Evolutionary conservation across 108 stramenopile genomes (phyloP).

Genomic region (Fragilaria radians): DNA sequence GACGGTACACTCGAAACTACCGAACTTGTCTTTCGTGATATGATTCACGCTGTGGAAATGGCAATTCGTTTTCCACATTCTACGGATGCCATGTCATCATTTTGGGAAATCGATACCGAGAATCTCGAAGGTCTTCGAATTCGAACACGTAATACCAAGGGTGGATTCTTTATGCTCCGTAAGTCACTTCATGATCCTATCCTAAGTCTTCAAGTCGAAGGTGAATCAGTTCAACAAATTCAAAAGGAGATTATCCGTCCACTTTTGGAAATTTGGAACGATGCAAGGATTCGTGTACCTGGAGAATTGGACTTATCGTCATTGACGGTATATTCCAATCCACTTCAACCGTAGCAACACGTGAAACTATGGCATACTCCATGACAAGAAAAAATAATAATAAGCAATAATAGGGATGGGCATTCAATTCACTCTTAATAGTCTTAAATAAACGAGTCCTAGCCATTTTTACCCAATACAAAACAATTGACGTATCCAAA

Average conservation of each 20-base stretch:
- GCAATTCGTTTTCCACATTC: no score
- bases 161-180: slow-evolving; percentile 79
- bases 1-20: slow-evolving; percentile 63
- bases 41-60: slow-evolving; percentile 31
- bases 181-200: slow-evolving; percentile 82
- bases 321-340: no score
- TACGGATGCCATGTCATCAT: slow-evolving; percentile 14
- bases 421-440: no score
- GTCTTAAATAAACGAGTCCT: no score
- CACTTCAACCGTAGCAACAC: no score
- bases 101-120: slow-evolving; percentile 60
- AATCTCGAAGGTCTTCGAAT: slow-evolving; percentile 79
- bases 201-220: slow-evolving; percentile 74
- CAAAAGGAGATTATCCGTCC: slow-evolving; percentile 32
- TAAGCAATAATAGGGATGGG: no score
- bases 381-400: no score
- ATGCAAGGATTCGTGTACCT: no score
- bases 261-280: slow-evolving; percentile 32
- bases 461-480: no score
- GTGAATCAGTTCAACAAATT: slow-evolving; percentile 34
- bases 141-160: slow-evolving; percentile 29
- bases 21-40: slow-evolving; percentile 34
- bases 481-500: no score
- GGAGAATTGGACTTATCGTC: no score
- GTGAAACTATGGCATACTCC: no score